Evolutionary conservation across 768 basidiomycete species (phyloP).

Genomic region (Auricularia cornea): DNA sequence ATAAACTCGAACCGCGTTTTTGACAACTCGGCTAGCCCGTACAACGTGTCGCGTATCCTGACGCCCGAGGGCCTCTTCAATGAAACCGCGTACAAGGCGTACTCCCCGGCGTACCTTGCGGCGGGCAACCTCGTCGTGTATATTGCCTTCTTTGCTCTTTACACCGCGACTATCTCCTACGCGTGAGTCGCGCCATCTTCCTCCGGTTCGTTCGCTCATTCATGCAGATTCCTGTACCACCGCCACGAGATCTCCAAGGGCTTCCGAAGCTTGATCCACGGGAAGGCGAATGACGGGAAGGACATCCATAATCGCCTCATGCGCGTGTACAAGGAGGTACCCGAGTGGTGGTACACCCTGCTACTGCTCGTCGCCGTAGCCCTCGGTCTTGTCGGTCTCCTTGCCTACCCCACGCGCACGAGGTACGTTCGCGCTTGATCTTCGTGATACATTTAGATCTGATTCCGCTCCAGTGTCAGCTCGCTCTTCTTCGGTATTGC

Average conservation of each 20-base stretch:
- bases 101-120: slow-evolving; percentile 17
- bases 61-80: slow-evolving; percentile 36
- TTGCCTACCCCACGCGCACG: slow-evolving; percentile 18
- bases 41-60: slow-evolving; percentile 52
- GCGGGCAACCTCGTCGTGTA: slow-evolving; percentile 16
- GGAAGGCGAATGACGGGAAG: slow-evolving; percentile 10
- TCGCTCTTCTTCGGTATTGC: slow-evolving; percentile 13
- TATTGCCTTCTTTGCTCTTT: slow-evolving; percentile 29
- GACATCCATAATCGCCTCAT: slow-evolving; percentile 20
- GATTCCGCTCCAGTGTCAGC: slow-evolving; percentile 14
- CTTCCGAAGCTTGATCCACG: slow-evolving; percentile 17
- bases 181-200: slow-evolving; percentile 19
- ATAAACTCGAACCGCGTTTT: slow-evolving; percentile 39
- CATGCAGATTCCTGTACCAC: slow-evolving; percentile 19
- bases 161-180: slow-evolving; percentile 34
- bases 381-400: slow-evolving; percentile 13
- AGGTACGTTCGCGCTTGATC: slow-evolving; percentile 5
- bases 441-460: slow-evolving; percentile 8
- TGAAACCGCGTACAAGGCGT: slow-evolving; percentile 10
- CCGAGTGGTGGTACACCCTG: slow-evolving; percentile 15
- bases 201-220: slow-evolving; percentile 1
- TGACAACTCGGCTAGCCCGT: slow-evolving; percentile 67
- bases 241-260: slow-evolving; percentile 13
- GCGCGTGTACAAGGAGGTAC: slow-evolving; percentile 16
- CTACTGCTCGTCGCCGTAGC: slow-evolving; percentile 15